Evolutionary conservation across 495 filamentous ascomycete genomes (phyloP).

Genomic region (Chaetomium fimeti): DNA sequence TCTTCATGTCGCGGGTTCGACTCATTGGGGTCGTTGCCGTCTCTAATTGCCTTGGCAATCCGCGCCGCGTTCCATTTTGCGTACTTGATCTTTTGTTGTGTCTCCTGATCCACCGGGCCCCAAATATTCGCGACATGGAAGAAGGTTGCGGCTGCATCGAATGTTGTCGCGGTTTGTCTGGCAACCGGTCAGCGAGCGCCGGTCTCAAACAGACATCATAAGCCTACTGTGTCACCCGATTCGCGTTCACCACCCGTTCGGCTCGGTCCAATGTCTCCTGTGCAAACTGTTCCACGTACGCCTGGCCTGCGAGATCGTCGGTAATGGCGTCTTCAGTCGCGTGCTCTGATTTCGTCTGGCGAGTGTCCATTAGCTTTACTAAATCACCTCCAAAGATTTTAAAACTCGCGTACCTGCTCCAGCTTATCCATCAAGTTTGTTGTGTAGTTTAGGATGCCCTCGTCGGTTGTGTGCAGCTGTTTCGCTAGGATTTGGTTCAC

Average conservation of each 20-base stretch:
- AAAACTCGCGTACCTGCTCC: constrained; percentile 60
- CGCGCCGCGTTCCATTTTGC: constrained; percentile 93
- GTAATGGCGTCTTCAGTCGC: constrained; percentile 61
- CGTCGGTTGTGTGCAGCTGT: constrained; percentile 70
- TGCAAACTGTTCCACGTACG: constrained; percentile 92
- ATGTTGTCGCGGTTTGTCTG: constrained; percentile 91
- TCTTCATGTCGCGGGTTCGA: constrained; percentile 69
- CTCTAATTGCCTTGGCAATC: constrained; percentile 85
- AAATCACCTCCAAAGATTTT: too few species aligned
- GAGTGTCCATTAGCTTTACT: neutral
- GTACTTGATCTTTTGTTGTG: constrained; percentile 84
- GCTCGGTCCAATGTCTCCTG: constrained; percentile 82
- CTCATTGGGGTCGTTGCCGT: constrained; percentile 88
- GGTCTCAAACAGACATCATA: neutral
- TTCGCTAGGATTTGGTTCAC: constrained; percentile 85
- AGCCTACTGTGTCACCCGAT: constrained; percentile 77
- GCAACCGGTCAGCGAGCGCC: constrained; percentile 1
- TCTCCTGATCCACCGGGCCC: constrained; percentile 70
- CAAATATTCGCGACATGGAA: constrained; percentile 85
- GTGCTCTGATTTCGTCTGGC: constrained; percentile 62
- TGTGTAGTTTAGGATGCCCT: constrained; percentile 74
- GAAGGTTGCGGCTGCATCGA: constrained; percentile 87
- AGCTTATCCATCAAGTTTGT: constrained; percentile 86
- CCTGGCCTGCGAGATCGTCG: constrained; percentile 80
- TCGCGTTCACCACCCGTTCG: constrained; percentile 73